Conservation (phyloP, 371 early-diverging fungal genomes). For the Apophysomyces ossiformis region DNA sequence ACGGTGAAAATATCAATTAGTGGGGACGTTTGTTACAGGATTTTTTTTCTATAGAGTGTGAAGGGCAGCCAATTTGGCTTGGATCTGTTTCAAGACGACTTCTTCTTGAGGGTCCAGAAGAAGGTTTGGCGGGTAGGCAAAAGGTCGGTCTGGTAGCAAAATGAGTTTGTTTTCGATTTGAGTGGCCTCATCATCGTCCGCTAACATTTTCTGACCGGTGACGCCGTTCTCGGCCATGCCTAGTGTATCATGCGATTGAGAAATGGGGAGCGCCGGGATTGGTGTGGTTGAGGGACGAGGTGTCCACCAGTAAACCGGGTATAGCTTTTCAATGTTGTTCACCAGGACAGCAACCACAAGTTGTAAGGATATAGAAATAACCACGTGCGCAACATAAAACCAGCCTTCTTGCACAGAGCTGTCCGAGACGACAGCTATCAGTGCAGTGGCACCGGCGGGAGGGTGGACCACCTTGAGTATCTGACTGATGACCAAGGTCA, state of each 20-base stretch:
- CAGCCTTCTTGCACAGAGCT: constrained; percentile 57
- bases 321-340: constrained; percentile 71
- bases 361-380: constrained; percentile 56
- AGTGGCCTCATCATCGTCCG: too few species aligned
- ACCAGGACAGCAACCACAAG: constrained; percentile 64
- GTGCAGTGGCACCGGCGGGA: constrained; percentile 75
- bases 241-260: too few species aligned
- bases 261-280: background rate
- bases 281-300: constrained; percentile 14
- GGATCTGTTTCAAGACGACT: background rate
- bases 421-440: constrained; percentile 59
- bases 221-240: background rate
- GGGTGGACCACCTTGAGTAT: constrained; percentile 75
- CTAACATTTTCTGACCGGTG: background rate
- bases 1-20: too few species aligned
- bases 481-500: constrained; percentile 70
- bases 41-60: too few species aligned
- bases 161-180: background rate
- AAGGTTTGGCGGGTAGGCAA: background rate
- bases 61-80: background rate
- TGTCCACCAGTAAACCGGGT: constrained; percentile 74
- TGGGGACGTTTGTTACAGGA: too few species aligned
- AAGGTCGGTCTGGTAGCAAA: background rate
- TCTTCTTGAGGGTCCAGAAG: background rate
- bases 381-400: constrained; percentile 64